Conservation (phyloP, 169 alveolate genomes). For the Plasmodium chabaudi region DNA sequence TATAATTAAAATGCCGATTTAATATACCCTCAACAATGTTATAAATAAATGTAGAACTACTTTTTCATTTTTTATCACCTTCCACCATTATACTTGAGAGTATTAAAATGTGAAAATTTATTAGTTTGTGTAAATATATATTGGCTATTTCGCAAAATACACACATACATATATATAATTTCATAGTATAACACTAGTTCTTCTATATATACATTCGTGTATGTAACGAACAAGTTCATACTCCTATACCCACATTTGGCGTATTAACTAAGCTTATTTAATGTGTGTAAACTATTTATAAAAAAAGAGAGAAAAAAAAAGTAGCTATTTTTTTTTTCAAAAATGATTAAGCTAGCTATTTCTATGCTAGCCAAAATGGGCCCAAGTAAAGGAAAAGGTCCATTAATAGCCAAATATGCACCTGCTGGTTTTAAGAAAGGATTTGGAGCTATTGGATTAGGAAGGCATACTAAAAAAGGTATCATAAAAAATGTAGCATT, state of each 20-base stretch:
- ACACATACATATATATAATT: not conserved
- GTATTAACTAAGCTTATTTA: not conserved
- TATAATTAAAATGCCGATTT: no score
- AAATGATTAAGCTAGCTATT: conserved; percentile 74
- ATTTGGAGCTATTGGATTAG: conserved; percentile 91
- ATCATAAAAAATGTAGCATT: not conserved
- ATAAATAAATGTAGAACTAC: no score
- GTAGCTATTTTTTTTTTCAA: not conserved
- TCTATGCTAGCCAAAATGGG: conserved; percentile 82
- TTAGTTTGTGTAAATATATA: no score
- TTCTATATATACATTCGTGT: not conserved
- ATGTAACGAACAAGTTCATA: not conserved
- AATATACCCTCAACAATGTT: no score
- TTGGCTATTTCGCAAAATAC: not conserved
- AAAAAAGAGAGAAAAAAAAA: not conserved
- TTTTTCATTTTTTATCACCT: no score
- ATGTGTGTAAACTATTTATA: not conserved
- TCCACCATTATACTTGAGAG: no score
- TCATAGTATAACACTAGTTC: no score
- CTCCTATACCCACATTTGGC: no score
- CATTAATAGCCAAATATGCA: conserved; percentile 88
- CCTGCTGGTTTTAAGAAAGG: conserved; percentile 91
- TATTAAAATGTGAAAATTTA: no score
- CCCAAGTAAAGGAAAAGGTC: conserved; percentile 91
- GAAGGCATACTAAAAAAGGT: conserved; percentile 91